phyloP scores from a whole-genome alignment of 1,139 yeast species.

The Yamadazyma diospyri region DNA sequence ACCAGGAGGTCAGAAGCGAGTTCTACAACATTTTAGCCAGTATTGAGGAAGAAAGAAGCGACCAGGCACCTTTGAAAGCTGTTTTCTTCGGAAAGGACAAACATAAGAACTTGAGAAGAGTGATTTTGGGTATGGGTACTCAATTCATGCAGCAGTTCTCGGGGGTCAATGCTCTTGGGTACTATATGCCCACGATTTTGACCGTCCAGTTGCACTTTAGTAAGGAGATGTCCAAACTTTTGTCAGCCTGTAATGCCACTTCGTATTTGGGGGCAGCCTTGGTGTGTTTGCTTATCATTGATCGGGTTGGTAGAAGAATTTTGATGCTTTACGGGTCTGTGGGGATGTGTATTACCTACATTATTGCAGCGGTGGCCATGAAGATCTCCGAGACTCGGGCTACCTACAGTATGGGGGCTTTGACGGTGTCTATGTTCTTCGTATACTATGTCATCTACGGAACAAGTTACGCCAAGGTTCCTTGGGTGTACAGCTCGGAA shows the following conservation, averaged over 20 bases:
- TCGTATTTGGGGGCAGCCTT: conserved; percentile 54
- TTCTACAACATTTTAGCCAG: conserved; percentile 15
- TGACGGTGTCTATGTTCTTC: conserved; percentile 45
- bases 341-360: conserved; percentile 39
- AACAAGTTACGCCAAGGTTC: conserved; percentile 28
- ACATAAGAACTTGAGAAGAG: conserved; percentile 24
- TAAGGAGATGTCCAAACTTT: conserved; percentile 30
- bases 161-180: conserved; percentile 41
- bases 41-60: conserved; percentile 15
- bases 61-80: conserved; percentile 11
- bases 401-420: conserved; percentile 37
- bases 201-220: conserved; percentile 26
- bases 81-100: conserved; percentile 13
- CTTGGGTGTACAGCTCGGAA: conserved; percentile 53
- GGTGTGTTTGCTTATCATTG: conserved; percentile 55
- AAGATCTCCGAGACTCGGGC: conserved; percentile 22
- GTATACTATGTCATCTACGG: conserved; percentile 30
- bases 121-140: conserved; percentile 34
- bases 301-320: conserved; percentile 58
- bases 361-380: conserved; percentile 37
- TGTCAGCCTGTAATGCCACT: conserved; percentile 54
- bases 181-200: conserved; percentile 35
- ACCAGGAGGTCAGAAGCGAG: conserved; percentile 12
- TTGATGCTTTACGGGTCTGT: conserved; percentile 41
- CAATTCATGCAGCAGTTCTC: conserved; percentile 40